Evolutionary conservation across 495 filamentous ascomycete genomes (phyloP).

Genomic region (Monascus purpureus): DNA sequence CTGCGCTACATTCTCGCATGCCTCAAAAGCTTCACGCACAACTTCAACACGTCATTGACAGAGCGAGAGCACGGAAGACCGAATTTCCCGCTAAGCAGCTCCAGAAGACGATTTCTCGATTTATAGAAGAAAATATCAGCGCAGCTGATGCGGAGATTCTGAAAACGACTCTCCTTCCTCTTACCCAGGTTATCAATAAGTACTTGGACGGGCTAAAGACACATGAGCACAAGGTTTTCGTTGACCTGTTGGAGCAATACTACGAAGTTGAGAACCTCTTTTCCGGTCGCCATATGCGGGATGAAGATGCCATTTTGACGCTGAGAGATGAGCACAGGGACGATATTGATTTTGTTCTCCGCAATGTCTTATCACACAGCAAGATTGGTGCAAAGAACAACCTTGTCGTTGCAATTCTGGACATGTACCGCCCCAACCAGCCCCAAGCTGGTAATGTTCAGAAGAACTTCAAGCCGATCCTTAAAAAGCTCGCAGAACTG

Average conservation of each 20-base stretch:
- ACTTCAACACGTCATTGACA: slow-evolving; percentile 73
- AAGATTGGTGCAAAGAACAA: slow-evolving; percentile 89
- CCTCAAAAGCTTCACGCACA: slow-evolving; percentile 76
- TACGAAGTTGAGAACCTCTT: slow-evolving; percentile 74
- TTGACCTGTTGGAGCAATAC: slow-evolving; percentile 63
- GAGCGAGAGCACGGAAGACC: slow-evolving; percentile 53
- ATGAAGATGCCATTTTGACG: slow-evolving; percentile 88
- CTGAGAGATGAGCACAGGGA: slow-evolving; percentile 95
- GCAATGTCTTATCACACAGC: slow-evolving; percentile 87
- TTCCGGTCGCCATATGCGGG: slow-evolving; percentile 66
- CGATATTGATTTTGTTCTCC: slow-evolving; percentile 65
- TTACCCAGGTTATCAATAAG: slow-evolving; percentile 65
- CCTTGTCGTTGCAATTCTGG: slow-evolving; percentile 77
- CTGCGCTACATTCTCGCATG: slow-evolving; percentile 91
- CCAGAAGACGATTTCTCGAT: slow-evolving; percentile 67
- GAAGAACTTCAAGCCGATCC: slow-evolving; percentile 71
- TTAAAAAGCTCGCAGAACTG: slow-evolving; percentile 80
- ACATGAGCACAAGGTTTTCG: slow-evolving; percentile 77
- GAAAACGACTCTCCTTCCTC: slow-evolving; percentile 58
- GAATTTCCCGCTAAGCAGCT: slow-evolving; percentile 93
- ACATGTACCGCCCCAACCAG: slow-evolving; percentile 90
- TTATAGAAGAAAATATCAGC: slow-evolving; percentile 75
- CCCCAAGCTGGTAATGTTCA: slow-evolving; percentile 75
- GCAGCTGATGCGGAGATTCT: slow-evolving; percentile 55
- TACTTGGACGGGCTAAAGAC: slow-evolving; percentile 83